Evolutionary conservation across 257 asterid species (phyloP).

Genomic region (Catharanthus roseus): DNA sequence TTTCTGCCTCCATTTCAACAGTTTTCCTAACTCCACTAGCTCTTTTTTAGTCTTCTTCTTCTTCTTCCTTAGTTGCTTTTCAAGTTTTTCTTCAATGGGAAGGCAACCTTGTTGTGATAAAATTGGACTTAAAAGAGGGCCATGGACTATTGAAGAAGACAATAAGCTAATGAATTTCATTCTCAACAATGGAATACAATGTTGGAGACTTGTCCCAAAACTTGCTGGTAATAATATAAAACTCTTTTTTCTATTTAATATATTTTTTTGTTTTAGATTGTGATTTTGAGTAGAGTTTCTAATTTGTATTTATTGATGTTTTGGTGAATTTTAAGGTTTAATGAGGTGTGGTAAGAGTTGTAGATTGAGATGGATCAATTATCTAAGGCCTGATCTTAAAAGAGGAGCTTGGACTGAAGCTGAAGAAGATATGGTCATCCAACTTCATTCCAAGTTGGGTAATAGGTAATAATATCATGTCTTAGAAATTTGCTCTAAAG

Average conservation of each 20-base stretch:
- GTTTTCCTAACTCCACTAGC: too few species aligned
- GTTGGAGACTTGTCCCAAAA: slow-evolving; percentile 82
- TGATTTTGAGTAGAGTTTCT: neutral
- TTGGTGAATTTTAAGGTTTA: slow-evolving; percentile 44
- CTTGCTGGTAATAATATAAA: slow-evolving; percentile 84
- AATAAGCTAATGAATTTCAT: slow-evolving; percentile 73
- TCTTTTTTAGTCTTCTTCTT: neutral
- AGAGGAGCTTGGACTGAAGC: slow-evolving; percentile 76
- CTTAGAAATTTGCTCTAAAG: too few species aligned
- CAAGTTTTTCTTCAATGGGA: slow-evolving; percentile 41
- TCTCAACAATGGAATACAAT: slow-evolving; percentile 77
- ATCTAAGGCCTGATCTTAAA: slow-evolving; percentile 84
- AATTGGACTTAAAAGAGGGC: slow-evolving; percentile 69
- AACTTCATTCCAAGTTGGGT: slow-evolving; percentile 74
- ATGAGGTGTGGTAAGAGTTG: slow-evolving; percentile 91
- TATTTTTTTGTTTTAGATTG: neutral
- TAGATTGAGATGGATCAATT: too few species aligned
- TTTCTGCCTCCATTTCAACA: too few species aligned
- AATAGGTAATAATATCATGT: slow-evolving; percentile 78
- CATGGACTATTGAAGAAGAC: slow-evolving; percentile 86
- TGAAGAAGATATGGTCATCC: slow-evolving; percentile 77
- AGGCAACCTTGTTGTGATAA: slow-evolving; percentile 86
- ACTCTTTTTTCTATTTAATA: neutral
- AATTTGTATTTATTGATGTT: neutral
- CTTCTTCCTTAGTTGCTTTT: too few species aligned